Conservation (phyloP, 2,329 filamentous ascomycete genomes). For the Lecanicillium sp. region DNA sequence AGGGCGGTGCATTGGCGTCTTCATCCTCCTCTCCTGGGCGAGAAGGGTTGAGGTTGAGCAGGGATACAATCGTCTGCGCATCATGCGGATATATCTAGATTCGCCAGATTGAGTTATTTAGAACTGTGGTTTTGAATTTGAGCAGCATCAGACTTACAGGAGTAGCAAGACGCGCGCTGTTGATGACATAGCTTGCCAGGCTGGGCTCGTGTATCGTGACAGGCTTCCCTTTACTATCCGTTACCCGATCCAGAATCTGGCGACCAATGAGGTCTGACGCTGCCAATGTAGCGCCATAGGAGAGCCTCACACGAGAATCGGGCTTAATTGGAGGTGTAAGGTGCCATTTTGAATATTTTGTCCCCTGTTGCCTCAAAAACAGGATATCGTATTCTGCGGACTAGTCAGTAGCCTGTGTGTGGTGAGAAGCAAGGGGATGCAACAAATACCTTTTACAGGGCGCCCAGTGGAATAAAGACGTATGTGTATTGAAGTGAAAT, state of each 20-base stretch:
- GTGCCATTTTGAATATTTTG: slow-evolving; percentile 27
- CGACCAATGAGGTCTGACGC: slow-evolving; percentile 58
- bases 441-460: slow-evolving; percentile 16
- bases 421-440: neutral
- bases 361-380: slow-evolving; percentile 30
- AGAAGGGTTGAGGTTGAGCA: slow-evolving; percentile 65
- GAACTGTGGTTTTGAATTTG: neutral
- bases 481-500: neutral
- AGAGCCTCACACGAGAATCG: slow-evolving; percentile 23
- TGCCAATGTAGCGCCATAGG: slow-evolving; percentile 38
- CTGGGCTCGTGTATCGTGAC: slow-evolving; percentile 58
- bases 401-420: neutral
- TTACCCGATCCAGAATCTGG: slow-evolving; percentile 48
- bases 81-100: slow-evolving; percentile 61
- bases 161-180: slow-evolving; percentile 64
- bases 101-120: neutral
- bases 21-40: slow-evolving; percentile 26
- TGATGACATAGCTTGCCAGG: slow-evolving; percentile 64
- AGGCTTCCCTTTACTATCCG: slow-evolving; percentile 38
- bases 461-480: slow-evolving; percentile 3
- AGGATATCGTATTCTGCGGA: slow-evolving; percentile 30
- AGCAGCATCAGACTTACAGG: slow-evolving; percentile 32
- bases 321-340: slow-evolving; percentile 27
- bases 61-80: slow-evolving; percentile 64
- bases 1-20: slow-evolving; percentile 30